Evolutionary conservation across 768 basidiomycete genomes (phyloP).

Genomic region (Pleurotus platypus): DNA sequence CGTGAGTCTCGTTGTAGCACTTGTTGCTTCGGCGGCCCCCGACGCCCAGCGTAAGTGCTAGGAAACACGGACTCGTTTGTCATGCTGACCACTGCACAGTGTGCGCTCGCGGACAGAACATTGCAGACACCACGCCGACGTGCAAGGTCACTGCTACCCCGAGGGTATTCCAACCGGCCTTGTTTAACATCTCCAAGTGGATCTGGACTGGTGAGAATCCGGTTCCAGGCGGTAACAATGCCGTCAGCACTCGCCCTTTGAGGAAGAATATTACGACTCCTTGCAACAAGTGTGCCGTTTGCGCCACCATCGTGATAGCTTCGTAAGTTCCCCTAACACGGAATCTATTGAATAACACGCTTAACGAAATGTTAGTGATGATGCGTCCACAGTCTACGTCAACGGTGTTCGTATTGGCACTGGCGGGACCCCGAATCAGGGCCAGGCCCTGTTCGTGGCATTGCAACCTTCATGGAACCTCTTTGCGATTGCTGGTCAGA

Average conservation of each 20-base stretch:
- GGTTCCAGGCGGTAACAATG: not conserved
- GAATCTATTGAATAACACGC: not conserved
- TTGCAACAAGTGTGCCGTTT: not conserved
- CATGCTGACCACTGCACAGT: no score
- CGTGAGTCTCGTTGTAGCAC: no score
- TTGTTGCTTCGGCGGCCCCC: no score
- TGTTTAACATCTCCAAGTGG: not conserved
- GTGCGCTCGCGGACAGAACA: no score
- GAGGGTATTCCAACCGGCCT: not conserved
- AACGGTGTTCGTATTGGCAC: no score
- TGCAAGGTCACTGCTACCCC: not conserved
- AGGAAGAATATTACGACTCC: not conserved
- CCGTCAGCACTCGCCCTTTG: not conserved
- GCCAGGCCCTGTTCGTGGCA: no score
- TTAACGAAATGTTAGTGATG: not conserved
- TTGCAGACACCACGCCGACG: not conserved
- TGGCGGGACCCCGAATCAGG: no score
- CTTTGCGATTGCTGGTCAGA: not conserved
- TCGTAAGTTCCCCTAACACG: not conserved
- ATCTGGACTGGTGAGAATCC: slow-evolving; percentile 6
- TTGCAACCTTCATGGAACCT: not conserved
- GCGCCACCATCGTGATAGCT: not conserved
- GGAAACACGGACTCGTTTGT: no score
- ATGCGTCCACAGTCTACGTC: not conserved
- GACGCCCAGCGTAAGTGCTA: no score